Evolutionary conservation across 148 eudicot genomes (phyloP).

Genomic region (Polygonum aviculare): DNA sequence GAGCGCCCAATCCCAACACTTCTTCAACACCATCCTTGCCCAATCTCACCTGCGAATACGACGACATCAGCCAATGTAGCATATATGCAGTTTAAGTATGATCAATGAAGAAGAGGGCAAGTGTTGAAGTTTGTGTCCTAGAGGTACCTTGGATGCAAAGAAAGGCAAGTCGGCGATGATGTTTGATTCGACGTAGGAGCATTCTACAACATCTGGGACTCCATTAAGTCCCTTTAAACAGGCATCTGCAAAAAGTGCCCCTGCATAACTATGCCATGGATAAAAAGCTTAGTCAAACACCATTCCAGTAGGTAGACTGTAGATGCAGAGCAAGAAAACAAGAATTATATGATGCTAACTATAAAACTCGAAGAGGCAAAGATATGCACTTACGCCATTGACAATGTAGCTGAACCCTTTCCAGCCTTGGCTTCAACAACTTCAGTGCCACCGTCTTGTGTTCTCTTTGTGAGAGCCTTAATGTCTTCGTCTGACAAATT

Average conservation of each 20-base stretch:
- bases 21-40: conserved; percentile 94
- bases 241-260: conserved; percentile 93
- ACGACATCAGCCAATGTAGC: too few relatives aligned
- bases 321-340: not conserved
- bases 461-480: conserved; percentile 59
- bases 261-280: conserved; percentile 61
- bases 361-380: conserved; percentile 80
- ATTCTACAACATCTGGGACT: conserved; percentile 90
- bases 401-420: conserved; percentile 96
- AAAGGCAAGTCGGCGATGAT: conserved; percentile 60
- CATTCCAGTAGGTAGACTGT: too few relatives aligned
- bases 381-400: conserved; percentile 99
- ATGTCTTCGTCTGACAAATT: conserved; percentile 56
- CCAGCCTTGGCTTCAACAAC: conserved; percentile 97
- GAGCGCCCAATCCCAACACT: conserved; percentile 56
- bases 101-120: not conserved
- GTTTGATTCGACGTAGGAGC: conserved; percentile 71
- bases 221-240: conserved; percentile 98
- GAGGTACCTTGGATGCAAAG: conserved; percentile 84
- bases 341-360: too few relatives aligned
- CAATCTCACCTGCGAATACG: conserved; percentile 61
- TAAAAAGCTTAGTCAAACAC: too few relatives aligned
- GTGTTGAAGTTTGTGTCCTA: not conserved
- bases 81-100: too few relatives aligned
- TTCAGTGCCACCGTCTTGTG: conserved; percentile 97